Evolutionary conservation across 257 asterid species (phyloP), one percentile per base, ranked within the genome.

Genomic region (Solanum dulcamara): DNA sequence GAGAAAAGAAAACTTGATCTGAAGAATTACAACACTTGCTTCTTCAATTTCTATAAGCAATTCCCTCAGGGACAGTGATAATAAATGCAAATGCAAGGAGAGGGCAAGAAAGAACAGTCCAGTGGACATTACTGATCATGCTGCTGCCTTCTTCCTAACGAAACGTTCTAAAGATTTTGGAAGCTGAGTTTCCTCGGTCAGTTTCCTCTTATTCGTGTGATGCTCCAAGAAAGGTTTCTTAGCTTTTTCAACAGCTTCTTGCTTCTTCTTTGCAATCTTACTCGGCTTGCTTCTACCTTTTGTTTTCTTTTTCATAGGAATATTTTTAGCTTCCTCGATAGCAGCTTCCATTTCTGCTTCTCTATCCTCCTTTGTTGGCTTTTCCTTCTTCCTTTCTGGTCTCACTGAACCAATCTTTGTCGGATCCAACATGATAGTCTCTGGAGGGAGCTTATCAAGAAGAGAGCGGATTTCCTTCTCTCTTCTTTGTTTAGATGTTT

Each of bases 351-450:
- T 79, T 90, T 90, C 93, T 5, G 91, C 94, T 64, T 92, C 94
- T 33, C 22, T 88, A 85, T 92, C 98, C 90, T 90, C 86, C 81
- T 90, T 92, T 7, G 88, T 89, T 17, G 84, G 87, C 90, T 86
- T 89, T 68, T 85, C 96, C 85, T 86, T 94, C 92, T 87, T 94
- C 89, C 90, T 87, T 17, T 88, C 38, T 32, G 93, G 86, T 91
- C 85, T 91, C 87, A 95, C 92, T 3, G 97, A 90, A 50, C 99
- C 99, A 64, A 97, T 95, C 91, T 89, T 95, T 6, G 97, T 86
- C 1, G 99, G 99, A 88, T 97, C 96, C 91, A 97, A 83, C 99
- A 95, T 95, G 86, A 97, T 93, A 2, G 99, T 92, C 92, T 95
- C 99, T 0, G 99, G 98, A 2, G 98, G 99, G 10, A 97, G 92